These are phyloP conservation scores for Maudiozyma turicensis DNA, from an alignment of 805 yeast genomes.

Conservation along the genomic window DNA sequence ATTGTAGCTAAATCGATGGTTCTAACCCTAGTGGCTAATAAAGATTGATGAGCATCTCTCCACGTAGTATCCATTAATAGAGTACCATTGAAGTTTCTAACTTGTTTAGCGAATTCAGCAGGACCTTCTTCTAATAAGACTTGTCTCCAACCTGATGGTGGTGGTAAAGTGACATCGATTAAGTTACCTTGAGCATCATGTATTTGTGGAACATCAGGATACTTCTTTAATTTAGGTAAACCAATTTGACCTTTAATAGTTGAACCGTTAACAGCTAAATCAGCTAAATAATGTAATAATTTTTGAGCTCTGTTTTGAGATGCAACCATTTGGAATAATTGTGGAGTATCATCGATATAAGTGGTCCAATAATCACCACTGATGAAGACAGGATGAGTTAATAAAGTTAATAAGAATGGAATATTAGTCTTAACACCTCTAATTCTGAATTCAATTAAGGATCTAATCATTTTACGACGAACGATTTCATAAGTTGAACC, in stretches of 20 bases:
- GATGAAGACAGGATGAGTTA: slow-evolving; percentile 84
- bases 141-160: slow-evolving; percentile 87
- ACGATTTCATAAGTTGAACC: slow-evolving; percentile 96
- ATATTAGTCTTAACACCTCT: slow-evolving; percentile 99
- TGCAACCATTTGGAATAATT: slow-evolving; percentile 84
- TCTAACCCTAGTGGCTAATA: slow-evolving; percentile 94
- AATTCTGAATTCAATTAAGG: slow-evolving; percentile 93
- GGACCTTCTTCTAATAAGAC: slow-evolving; percentile 80
- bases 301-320: slow-evolving; percentile 97
- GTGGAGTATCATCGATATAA: slow-evolving; percentile 95
- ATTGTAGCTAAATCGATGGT: slow-evolving; percentile 84
- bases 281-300: slow-evolving; percentile 82
- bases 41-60: slow-evolving; percentile 99
- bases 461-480: slow-evolving; percentile 94
- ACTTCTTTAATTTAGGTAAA: slow-evolving; percentile 67
- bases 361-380: slow-evolving; percentile 94
- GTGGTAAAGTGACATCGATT: slow-evolving; percentile 49
- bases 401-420: slow-evolving; percentile 84
- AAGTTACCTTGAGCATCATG: slow-evolving; percentile 51
- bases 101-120: slow-evolving; percentile 78
- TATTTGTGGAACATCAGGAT: slow-evolving; percentile 67
- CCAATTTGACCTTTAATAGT: slow-evolving; percentile 95
- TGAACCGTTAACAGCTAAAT: slow-evolving; percentile 90
- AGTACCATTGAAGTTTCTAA: slow-evolving; percentile 76
- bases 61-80: slow-evolving; percentile 97